These are phyloP conservation scores for Cinnamomum micranthum DNA, from an alignment of 164 flowering plant species.

Conservation along the genomic window DNA sequence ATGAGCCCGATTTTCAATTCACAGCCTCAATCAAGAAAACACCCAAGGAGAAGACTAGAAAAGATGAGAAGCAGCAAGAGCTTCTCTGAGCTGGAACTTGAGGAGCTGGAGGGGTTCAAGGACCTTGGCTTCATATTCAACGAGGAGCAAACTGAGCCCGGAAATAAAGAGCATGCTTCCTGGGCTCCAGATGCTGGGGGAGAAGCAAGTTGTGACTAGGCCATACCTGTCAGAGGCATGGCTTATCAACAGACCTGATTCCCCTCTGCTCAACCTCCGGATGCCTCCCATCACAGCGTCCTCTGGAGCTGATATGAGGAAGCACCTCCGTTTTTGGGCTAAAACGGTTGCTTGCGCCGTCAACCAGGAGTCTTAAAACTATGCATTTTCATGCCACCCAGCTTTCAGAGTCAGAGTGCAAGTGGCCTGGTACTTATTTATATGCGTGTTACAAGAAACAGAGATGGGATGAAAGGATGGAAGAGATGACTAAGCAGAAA, in stretches of 20 bases:
- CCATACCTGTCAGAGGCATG: slow-evolving; percentile 79
- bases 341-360: slow-evolving; percentile 47
- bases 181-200: slow-evolving; percentile 42
- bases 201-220: slow-evolving; percentile 20
- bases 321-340: slow-evolving; percentile 59
- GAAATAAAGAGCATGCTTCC: slow-evolving; percentile 49
- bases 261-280: slow-evolving; percentile 45
- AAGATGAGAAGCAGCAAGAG: slow-evolving; percentile 44
- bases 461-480: not conserved
- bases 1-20: slow-evolving; percentile 25
- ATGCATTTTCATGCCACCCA: not conserved
- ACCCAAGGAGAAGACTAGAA: slow-evolving; percentile 13
- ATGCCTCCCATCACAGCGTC: slow-evolving; percentile 29
- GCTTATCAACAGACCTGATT: slow-evolving; percentile 48
- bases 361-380: slow-evolving; percentile 28
- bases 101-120: slow-evolving; percentile 71
- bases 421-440: not conserved
- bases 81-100: slow-evolving; percentile 51
- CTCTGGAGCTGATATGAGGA: slow-evolving; percentile 46
- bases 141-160: slow-evolving; percentile 37
- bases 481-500: not conserved
- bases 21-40: slow-evolving; percentile 18
- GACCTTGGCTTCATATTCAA: slow-evolving; percentile 66
- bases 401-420: not conserved
- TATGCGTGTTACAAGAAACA: not conserved